Evolutionary conservation across 2,329 filamentous ascomycete genomes (phyloP).

Genomic region (Fusarium equiseti): DNA sequence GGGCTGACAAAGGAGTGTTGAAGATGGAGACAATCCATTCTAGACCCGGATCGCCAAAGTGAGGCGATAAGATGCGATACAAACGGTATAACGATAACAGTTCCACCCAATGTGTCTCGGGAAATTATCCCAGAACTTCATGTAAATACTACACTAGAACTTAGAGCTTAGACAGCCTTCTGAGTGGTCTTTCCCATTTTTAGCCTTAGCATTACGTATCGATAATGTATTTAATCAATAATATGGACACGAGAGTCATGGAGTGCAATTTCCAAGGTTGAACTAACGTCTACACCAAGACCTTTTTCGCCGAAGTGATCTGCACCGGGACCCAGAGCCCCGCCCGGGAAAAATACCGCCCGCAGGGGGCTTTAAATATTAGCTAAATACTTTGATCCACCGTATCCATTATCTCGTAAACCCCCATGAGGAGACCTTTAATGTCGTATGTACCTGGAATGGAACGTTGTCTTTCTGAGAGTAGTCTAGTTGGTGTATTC

Average conservation of each 20-base stretch:
- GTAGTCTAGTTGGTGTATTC: neutral
- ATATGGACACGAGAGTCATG: neutral
- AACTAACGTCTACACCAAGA: neutral
- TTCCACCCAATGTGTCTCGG: neutral
- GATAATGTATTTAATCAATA: conserved; percentile 6
- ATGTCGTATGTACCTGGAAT: neutral
- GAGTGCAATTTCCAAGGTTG: neutral
- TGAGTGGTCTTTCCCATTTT: neutral
- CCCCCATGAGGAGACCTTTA: neutral
- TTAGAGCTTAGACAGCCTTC: neutral
- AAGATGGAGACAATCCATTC: neutral
- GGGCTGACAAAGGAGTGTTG: neutral
- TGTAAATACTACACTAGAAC: conserved; percentile 1
- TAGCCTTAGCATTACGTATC: neutral
- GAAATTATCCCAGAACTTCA: neutral
- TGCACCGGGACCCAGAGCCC: neutral
- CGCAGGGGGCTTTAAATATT: neutral
- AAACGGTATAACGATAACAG: neutral
- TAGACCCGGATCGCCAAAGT: neutral
- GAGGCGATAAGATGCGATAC: neutral
- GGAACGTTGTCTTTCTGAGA: neutral
- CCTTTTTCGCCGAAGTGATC: conserved; percentile 6
- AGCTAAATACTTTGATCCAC: neutral
- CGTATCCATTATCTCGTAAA: neutral
- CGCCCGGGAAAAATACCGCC: neutral